Evolutionary conservation across 768 basidiomycete species (phyloP), one percentile per base, ranked within the genome.

Genomic region (Mycena sanguinolenta): DNA sequence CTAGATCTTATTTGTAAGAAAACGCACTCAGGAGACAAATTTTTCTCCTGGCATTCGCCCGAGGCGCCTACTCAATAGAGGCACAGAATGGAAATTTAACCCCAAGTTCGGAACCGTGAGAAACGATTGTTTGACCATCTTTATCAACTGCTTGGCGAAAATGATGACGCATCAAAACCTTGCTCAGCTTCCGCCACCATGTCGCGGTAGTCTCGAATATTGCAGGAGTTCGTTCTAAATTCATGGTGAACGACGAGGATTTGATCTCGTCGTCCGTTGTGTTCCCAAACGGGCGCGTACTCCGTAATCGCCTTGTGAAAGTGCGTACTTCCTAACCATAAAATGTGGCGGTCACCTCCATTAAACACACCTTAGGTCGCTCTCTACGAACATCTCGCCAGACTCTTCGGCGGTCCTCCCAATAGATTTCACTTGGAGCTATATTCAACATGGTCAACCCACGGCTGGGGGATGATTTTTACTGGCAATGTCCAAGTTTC

Each of bases 401-500:
- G 78, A 4, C 82, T 91, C 34, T 81, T 82, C 13, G 93, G 95
- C 25, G 94, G 95, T 0, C 86, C 88, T 13, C 96, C 96, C 0
- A 95, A 93, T 71, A 74, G 81, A 17, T 78, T 83, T 52, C 93
- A 96, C 77, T 76, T 85, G 39, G 75, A 80, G 0, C 84, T 98
- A 32, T 98, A 98, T 77, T 79, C 87, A 0, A 82, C 84, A 73
- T 98, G 96, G 96, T 88, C 90, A 1, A 78, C 82, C 61, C 87
- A 92, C 14, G 86, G 86, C 55, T 98, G 95, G 95, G 97, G 95
- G 0, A 94, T 98, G 86, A 82, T 97, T 54, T 78, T 97, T 32
- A 95, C 96, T 0, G 97, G 97, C 4, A 96, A 96, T 72, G 86
- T 95, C 5, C 92, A 93, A 75, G 89, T 96, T 30, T 85, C 86